phyloP scores from a whole-genome alignment of 768 basidiomycete genomes.

The Lyophyllum atratum region DNA sequence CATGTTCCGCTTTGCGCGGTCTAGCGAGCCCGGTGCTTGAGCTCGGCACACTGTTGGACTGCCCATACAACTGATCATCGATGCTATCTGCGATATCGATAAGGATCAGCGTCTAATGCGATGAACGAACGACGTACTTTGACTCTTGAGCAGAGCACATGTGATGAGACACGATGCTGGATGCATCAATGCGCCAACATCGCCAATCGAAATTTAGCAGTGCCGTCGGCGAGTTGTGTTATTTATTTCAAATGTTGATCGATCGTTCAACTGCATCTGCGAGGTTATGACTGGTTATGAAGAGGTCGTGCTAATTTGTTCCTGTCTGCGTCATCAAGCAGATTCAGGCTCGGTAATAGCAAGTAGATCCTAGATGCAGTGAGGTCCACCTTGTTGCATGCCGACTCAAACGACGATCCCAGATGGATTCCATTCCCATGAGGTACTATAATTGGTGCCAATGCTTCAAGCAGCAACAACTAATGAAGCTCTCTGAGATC shows the following conservation, averaged over 20 bases:
- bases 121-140: background rate
- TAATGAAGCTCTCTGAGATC: background rate
- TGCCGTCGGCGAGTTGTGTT: background rate
- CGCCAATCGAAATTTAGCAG: background rate
- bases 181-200: background rate
- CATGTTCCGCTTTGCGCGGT: conserved; percentile 1
- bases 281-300: background rate
- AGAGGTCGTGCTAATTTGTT: background rate
- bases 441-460: background rate
- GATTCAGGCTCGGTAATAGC: background rate
- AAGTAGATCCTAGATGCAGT: background rate
- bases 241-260: background rate
- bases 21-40: background rate
- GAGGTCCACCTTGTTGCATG: no score
- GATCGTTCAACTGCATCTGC: background rate
- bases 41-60: background rate
- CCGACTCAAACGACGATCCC: no score
- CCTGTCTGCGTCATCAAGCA: conserved; percentile 1
- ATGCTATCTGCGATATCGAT: conserved; percentile 6
- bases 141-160: conserved; percentile 3
- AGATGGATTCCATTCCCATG: background rate
- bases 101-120: conserved; percentile 2
- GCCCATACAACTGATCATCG: conserved; percentile 4
- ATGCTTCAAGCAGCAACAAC: background rate
- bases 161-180: background rate